Conservation (phyloP, 1,284 basidiomycete genomes). For the Laetiporus sulphureus region DNA sequence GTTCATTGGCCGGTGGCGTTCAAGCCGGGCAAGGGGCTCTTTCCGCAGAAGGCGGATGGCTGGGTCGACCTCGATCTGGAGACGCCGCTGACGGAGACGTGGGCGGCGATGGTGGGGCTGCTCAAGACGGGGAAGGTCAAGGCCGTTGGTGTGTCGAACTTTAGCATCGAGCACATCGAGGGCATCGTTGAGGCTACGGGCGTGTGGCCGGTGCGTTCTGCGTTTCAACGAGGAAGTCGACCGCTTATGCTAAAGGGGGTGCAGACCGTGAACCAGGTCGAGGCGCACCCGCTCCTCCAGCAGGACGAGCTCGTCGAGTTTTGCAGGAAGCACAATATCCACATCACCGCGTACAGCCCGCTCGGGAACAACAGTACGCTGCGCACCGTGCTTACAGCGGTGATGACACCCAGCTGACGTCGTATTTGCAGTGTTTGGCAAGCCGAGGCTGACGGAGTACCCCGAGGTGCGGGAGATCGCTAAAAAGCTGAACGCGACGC, state of each 20-base stretch:
- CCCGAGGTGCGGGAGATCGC: conserved; percentile 45
- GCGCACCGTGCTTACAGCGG: background rate
- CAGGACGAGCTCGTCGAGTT: conserved; percentile 66
- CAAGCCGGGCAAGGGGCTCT: conserved; percentile 50
- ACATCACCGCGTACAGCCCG: conserved; percentile 81
- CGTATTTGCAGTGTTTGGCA: conserved; percentile 38
- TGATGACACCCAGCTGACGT: background rate
- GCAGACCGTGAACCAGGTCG: conserved; percentile 73
- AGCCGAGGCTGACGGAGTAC: conserved; percentile 58
- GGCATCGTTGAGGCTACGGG: conserved; percentile 71
- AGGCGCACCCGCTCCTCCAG: conserved; percentile 74
- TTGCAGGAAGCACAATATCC: conserved; percentile 69
- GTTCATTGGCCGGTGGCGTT: conserved; percentile 89
- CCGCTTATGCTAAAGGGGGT: background rate
- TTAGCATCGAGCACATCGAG: conserved; percentile 60
- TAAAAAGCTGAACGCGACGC: conserved; percentile 35
- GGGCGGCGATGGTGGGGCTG: conserved; percentile 74
- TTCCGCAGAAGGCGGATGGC: conserved; percentile 43
- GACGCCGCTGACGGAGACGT: conserved; percentile 70
- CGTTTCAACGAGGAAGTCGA: background rate
- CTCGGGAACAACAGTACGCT: conserved; percentile 70
- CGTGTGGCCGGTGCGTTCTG: conserved; percentile 51
- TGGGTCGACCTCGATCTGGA: conserved; percentile 53
- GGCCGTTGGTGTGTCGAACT: conserved; percentile 78
- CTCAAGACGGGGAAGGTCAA: conserved; percentile 44